Evolutionary conservation across 2,329 filamentous ascomycete genomes (phyloP), one percentile per base, ranked within the genome.

Genomic region (Davidsoniella neocaledoniae): DNA sequence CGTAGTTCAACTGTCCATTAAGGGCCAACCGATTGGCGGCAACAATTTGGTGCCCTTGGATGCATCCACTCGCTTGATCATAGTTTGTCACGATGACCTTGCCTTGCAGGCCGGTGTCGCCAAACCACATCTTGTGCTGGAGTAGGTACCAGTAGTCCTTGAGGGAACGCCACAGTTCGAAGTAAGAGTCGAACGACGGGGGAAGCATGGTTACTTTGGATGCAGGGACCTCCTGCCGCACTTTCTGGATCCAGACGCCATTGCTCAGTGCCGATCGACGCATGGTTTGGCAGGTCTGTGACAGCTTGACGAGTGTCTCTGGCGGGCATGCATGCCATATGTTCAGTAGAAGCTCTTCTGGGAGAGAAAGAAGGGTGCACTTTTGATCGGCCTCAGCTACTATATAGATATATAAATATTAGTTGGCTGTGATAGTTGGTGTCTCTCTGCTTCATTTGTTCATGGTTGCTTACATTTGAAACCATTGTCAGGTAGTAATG

Each of bases 71-170:
- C 3, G 74, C 66, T 43, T 78, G 74, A 60, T 94, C 79, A 59
- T 87, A 95, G 10, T 83, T 78, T n/a, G 74, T 72, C 38, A 94
- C 59, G 23, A 94, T 71, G 40, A 94, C 63, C 60, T 82, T 83
- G 0, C 88, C 88, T 1, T 74, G 80, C 44, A 86, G 71, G 26
- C 79, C 73, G 2, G 70, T 72, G 62, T 94, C 86, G 53, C 78
- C 76, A 59, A 94, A 90, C 88, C 88, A 95, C 55, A 95, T 69
- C 63, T 84, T 88, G 60, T 84, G 71, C 47, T 75, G 77, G 0
- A 84, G 72, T 1, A 95, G 69, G 58, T 94, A 94, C 88, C 88
- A 95, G 57, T 81, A 77, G 0, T 46, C 44, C 16, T 37, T 33
- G 8, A 46, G 26, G 10, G 44, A 26, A 6, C 44, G 44, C 44